phyloP scores from a whole-genome alignment of 176 grass and related monocot species.

The Triticum timopheevii region DNA sequence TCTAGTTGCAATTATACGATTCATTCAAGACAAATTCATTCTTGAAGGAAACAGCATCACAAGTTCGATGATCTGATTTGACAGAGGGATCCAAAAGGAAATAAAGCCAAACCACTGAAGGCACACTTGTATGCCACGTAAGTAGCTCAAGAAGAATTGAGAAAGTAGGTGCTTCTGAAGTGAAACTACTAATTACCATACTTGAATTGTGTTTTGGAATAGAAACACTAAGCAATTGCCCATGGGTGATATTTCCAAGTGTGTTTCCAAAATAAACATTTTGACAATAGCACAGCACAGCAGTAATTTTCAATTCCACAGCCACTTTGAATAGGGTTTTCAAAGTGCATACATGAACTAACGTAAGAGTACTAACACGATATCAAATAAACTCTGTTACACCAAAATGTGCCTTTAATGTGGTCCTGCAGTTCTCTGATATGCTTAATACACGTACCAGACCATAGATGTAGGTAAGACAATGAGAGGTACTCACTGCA shows the following conservation, averaged over 20 bases:
- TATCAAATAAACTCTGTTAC: background rate
- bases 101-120: background rate
- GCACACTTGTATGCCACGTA: background rate
- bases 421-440: background rate
- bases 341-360: background rate
- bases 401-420: background rate
- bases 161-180: background rate
- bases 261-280: background rate
- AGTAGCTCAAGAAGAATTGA: slow-evolving; percentile 9
- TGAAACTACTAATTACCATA: slow-evolving; percentile 7
- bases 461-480: background rate
- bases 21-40: slow-evolving; percentile 13
- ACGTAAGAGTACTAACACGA: background rate
- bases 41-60: background rate
- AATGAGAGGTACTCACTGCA: background rate
- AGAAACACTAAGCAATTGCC: background rate
- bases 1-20: background rate
- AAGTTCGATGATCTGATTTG: background rate
- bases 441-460: background rate
- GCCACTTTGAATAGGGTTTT: background rate
- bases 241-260: background rate
- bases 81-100: background rate
- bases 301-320: background rate
- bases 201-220: background rate
- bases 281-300: background rate